phyloP scores from a whole-genome alignment of 352 stramenopile genomes.

The Globisporangium splendens region DNA sequence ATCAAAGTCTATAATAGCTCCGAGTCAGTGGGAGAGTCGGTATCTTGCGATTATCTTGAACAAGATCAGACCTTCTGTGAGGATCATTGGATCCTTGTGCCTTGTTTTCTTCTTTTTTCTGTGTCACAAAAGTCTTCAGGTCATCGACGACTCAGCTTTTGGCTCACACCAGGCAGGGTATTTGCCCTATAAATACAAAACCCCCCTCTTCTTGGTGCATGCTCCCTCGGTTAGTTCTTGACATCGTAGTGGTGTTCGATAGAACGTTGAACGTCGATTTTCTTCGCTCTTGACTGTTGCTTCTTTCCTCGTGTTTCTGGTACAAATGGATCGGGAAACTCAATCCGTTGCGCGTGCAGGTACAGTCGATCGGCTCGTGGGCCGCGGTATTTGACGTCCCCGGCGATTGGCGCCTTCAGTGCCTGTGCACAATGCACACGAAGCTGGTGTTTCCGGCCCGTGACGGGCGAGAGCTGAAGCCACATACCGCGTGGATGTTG shows the following conservation, averaged over 20 bases:
- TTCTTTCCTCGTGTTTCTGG: background rate
- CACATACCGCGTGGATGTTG: slow-evolving; percentile 18
- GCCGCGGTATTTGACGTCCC: slow-evolving; percentile 41
- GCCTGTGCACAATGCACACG: slow-evolving; percentile 51
- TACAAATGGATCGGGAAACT: slow-evolving; percentile 45
- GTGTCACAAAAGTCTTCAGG: no score
- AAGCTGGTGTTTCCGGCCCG: slow-evolving; percentile 68
- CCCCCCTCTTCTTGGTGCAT: background rate
- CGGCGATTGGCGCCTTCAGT: slow-evolving; percentile 47
- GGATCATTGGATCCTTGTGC: no score
- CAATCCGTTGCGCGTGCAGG: slow-evolving; percentile 48
- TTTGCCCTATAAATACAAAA: background rate
- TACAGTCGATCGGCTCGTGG: slow-evolving; percentile 30
- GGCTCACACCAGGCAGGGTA: background rate
- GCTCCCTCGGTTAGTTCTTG: background rate
- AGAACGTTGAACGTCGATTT: slow-evolving; percentile 6
- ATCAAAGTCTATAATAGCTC: no score
- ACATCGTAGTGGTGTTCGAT: background rate
- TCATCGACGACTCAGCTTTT: no score
- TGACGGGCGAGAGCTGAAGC: slow-evolving; percentile 53
- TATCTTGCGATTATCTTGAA: no score
- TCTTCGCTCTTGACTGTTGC: background rate
- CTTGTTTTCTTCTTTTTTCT: no score
- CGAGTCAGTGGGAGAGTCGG: no score
- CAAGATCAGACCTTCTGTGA: no score